Conservation (phyloP, 2,329 filamentous ascomycete species). For the Aureobasidium uvarum region DNA sequence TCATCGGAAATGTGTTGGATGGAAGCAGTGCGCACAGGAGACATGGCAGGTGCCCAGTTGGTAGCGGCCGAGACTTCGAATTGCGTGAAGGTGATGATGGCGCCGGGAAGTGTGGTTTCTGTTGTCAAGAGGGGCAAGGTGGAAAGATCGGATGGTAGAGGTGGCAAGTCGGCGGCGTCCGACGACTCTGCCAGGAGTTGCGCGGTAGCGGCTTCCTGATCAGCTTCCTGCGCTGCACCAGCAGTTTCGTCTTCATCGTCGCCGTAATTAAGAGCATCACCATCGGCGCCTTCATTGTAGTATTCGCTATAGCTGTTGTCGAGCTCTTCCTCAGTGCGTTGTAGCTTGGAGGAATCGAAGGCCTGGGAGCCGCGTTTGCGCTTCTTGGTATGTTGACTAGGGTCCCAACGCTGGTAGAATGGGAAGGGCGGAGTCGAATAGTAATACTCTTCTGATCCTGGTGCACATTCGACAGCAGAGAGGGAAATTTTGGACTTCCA, state of each 20-base stretch:
- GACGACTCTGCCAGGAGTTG: conserved; percentile 37
- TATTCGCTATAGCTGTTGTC: conserved; percentile 33
- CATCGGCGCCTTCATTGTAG: conserved; percentile 38
- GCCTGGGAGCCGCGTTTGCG: conserved; percentile 37
- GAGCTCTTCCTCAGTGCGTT: conserved; percentile 45
- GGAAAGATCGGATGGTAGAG: conserved; percentile 58
- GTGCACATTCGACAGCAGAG: conserved; percentile 77
- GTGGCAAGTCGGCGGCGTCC: conserved; percentile 58
- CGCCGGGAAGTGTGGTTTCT: conserved; percentile 55
- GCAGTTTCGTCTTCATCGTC: conserved; percentile 31
- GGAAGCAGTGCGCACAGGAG: conserved; percentile 61
- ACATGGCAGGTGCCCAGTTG: conserved; percentile 64
- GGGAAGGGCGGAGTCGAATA: conserved; percentile 82
- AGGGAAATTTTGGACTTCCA: conserved; percentile 76
- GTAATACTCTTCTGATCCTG: conserved; percentile 56
- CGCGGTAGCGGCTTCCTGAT: conserved; percentile 34
- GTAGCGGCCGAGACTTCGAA: conserved; percentile 61
- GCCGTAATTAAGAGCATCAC: conserved; percentile 45
- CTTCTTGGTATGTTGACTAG: conserved; percentile 59
- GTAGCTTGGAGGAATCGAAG: conserved; percentile 45
- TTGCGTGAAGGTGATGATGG: conserved; percentile 68
- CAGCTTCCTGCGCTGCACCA: conserved; percentile 31
- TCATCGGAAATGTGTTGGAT: conserved; percentile 57
- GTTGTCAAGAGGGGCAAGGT: conserved; percentile 53
- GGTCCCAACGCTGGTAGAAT: conserved; percentile 81